Evolutionary conservation across 1,139 yeast species (phyloP), one percentile per base, ranked within the genome.

Genomic region (Yamadazyma triangularis): DNA sequence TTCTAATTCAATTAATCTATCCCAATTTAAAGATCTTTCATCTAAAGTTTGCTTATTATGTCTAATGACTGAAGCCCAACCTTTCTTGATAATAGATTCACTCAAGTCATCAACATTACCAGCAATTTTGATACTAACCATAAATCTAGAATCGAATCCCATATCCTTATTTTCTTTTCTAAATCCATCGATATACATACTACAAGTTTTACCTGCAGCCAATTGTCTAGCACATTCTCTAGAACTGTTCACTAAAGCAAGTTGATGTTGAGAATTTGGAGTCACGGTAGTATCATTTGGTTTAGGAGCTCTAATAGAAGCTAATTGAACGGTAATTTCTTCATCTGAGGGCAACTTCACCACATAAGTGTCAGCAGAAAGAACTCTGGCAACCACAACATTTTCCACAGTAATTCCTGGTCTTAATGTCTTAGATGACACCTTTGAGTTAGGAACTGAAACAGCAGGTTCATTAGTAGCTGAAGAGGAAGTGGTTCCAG

Each of bases 11-110:
- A 84, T 56, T 35, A 86, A 67, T 34, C 68, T 70, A 50, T 86
- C 95, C 93, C 95, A 85, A 44, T 77, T 71, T 24, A 78, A 70
- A 1, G 94, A 78, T 44, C 88, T 71, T 50, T 80, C 87, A 26
- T 74, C 73, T 26, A 67, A 56, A 23, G 79, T 81, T 37, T 83
- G 87, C 53, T 79, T 79, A 50, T 80, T 78, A 56, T 84, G 94
- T 52, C 77, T 79, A 38, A 83, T 71, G 15, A 85, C 95, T n/a
- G 83, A 64, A 13, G 87, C 94, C 58, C 69, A 75, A 7, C 95
- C 96, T 35, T 64, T 67, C 24, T 67, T 59, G 20, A 86, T 79
- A 32, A 86, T 55, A 15, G 64, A 47, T 45, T 77, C 77, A n/a
- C 86, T 76, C 28, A 86, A 62, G 47, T 83, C 85, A 30, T 60